Percentiles rank a stretch among this genome's conserved stretches.
phyloP scores from a whole-genome alignment of 2,329 filamentous ascomycete genomes.

The Colletotrichum tamarilloi region DNA sequence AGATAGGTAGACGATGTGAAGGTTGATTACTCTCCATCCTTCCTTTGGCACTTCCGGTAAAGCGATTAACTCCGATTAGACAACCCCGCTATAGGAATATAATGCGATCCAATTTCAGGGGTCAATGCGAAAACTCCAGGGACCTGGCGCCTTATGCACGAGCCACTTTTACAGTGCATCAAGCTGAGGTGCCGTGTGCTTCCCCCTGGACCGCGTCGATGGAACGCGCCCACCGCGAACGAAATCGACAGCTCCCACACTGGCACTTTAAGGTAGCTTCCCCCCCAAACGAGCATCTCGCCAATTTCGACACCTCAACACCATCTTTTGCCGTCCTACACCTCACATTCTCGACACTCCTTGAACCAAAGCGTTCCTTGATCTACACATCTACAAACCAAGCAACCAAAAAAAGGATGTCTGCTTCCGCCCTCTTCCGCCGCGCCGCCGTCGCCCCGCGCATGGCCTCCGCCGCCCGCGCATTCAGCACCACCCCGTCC shows the following conservation, averaged over 20 bases:
- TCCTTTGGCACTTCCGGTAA: not conserved
- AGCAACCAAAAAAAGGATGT: slow-evolving; percentile 45
- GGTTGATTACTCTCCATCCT: too few relatives aligned
- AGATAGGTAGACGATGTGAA: not conserved
- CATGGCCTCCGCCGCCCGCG: slow-evolving; percentile 62
- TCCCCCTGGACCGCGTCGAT: slow-evolving; percentile 13
- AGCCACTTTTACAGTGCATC: not conserved
- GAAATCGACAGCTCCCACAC: slow-evolving; percentile 1
- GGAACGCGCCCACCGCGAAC: not conserved
- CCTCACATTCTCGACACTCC: not conserved
- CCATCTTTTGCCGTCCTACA: not conserved
- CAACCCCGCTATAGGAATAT: not conserved
- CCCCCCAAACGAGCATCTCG: not conserved
- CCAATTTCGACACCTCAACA: slow-evolving; percentile 12
- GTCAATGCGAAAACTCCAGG: not conserved
- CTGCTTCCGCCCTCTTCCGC: slow-evolving; percentile 62
- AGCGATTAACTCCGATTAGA: not conserved
- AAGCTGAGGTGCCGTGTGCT: not conserved
- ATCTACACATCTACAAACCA: not conserved
- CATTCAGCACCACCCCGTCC: slow-evolving; percentile 79
- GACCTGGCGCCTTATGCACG: not conserved
- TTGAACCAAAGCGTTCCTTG: slow-evolving; percentile 8
- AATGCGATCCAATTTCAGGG: not conserved
- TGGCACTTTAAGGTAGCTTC: not conserved
- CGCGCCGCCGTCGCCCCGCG: slow-evolving; percentile 60